phyloP scores from a whole-genome alignment of 345 rosid genomes.

The Trapa bicornis region DNA sequence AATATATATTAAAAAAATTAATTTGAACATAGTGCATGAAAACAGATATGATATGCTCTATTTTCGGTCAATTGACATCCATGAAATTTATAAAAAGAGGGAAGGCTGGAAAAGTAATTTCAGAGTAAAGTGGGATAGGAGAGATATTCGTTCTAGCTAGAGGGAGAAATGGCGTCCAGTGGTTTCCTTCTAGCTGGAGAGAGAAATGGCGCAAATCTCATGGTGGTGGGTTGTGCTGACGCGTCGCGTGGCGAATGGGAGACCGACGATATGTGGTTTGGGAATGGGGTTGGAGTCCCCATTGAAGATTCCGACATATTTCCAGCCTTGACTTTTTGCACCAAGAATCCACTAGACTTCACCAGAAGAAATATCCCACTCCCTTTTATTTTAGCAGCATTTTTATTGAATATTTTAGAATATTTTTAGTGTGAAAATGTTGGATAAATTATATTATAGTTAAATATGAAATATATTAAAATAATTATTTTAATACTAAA shows the following conservation, averaged over 20 bases:
- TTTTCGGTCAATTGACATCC: too few relatives aligned
- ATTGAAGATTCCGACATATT: neutral
- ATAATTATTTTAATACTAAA: too few relatives aligned
- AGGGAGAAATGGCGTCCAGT: neutral
- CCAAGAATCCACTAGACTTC: neutral
- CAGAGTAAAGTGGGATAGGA: neutral
- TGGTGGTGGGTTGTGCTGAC: neutral
- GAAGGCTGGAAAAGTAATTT: neutral
- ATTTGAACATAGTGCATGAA: too few relatives aligned
- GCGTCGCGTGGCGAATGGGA: slow-evolving; percentile 2
- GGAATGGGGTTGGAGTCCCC: neutral
- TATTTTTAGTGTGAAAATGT: too few relatives aligned
- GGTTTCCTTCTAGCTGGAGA: neutral
- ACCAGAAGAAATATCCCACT: too few relatives aligned
- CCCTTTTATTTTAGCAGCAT: too few relatives aligned
- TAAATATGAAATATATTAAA: too few relatives aligned
- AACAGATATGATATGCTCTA: too few relatives aligned
- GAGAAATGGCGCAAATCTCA: neutral
- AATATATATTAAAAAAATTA: too few relatives aligned
- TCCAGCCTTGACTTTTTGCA: neutral
- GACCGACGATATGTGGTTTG: neutral
- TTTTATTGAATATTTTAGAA: too few relatives aligned
- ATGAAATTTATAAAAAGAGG: neutral
- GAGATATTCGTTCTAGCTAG: neutral
- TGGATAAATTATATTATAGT: too few relatives aligned